Percentiles rank a stretch among this genome's conserved stretches.
These are phyloP conservation scores for Oenanthe javanica DNA, from an alignment of 140 eudicot genomes.

Conservation along the genomic window DNA sequence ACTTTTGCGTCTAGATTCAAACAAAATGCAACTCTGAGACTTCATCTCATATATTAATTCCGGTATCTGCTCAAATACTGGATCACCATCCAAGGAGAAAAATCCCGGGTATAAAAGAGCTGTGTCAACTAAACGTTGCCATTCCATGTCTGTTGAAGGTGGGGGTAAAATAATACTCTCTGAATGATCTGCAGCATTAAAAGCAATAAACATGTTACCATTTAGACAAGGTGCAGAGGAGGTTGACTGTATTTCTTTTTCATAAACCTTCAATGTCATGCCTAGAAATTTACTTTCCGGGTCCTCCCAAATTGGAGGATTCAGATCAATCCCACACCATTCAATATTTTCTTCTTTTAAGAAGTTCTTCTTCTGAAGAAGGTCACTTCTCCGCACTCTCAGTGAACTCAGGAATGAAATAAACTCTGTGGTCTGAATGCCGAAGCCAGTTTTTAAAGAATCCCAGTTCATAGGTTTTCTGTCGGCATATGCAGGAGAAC, in stretches of 20 bases:
- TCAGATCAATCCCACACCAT: slow-evolving; percentile 53
- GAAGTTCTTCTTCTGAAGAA: slow-evolving; percentile 58
- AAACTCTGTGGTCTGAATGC: slow-evolving; percentile 49
- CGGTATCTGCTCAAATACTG: slow-evolving; percentile 41
- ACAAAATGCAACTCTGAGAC: slow-evolving; percentile 65
- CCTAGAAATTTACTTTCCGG: slow-evolving; percentile 61
- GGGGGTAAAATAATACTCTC: slow-evolving; percentile 47
- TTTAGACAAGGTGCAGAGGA: background rate
- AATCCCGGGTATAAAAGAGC: slow-evolving; percentile 68
- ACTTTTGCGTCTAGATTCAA: slow-evolving; percentile 48
- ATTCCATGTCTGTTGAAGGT: slow-evolving; percentile 35
- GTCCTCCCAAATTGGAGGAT: slow-evolving; percentile 88
- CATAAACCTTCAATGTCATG: slow-evolving; percentile 40
- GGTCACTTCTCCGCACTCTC: slow-evolving; percentile 60
- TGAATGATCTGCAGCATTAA: slow-evolving; percentile 46
- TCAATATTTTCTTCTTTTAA: slow-evolving; percentile 56
- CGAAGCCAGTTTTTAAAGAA: slow-evolving; percentile 56
- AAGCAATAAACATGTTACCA: slow-evolving; percentile 61
- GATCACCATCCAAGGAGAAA: slow-evolving; percentile 50
- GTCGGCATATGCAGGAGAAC: slow-evolving; percentile 37
- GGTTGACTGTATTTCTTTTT: slow-evolving; percentile 10
- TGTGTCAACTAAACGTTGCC: slow-evolving; percentile 86
- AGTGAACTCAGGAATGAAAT: slow-evolving; percentile 62
- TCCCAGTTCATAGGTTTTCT: slow-evolving; percentile 70
- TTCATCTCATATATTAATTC: slow-evolving; percentile 48